Evolutionary conservation across 2,329 filamentous ascomycete species (phyloP), one percentile per base, ranked within the genome.

Genomic region (Whalleya microplaca): DNA sequence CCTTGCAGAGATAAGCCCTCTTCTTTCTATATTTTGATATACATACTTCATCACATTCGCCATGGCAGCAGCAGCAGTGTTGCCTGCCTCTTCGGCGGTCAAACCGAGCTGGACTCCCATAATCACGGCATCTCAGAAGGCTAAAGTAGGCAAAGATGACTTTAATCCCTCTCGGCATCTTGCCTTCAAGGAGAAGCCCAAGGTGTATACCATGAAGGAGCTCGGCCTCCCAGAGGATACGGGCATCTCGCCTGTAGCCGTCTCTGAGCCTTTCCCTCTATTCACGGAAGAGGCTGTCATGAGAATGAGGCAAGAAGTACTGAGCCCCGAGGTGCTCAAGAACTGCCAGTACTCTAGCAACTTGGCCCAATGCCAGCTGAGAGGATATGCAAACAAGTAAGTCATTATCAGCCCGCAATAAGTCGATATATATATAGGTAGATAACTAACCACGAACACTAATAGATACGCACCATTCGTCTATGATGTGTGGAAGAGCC

Each of bases 181-280:
- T 18, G 71, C 72, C 21, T 86, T 80, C 69, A 74, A 78, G 50
- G 68, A 78, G 14, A 78, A 81, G 10, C 74, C 78, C 14, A 78
- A 81, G 59, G 73, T 83, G 44, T 72, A 84, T 63, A 82, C 77
- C 18, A 89, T 89, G 85, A 77, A 81, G 64, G 85, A 88, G 29
- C 75, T 88, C 49, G 84, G 82, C 1, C 81, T 83, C 41, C 67
- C 76, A 2, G 76, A 83, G 37, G 76, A 78, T 53, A 76, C 74
- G 48, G 86, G 85, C 3, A 78, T 89, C 21, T 89, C 87, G 1
- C 79, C 80, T 1, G 76, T 85, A 47, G 87, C 85, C 12, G 85
- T 87, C 49, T 87, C 85, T 0, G 82, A 88, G 55, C 85, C 86
- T 0, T 89, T 89, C 69, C 77, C 77, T 2, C 76, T 89, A 21